Base-by-base conservation (phyloP, 1,284 basidiomycete genomes). In the Moesziomyces globuligerus region DNA sequence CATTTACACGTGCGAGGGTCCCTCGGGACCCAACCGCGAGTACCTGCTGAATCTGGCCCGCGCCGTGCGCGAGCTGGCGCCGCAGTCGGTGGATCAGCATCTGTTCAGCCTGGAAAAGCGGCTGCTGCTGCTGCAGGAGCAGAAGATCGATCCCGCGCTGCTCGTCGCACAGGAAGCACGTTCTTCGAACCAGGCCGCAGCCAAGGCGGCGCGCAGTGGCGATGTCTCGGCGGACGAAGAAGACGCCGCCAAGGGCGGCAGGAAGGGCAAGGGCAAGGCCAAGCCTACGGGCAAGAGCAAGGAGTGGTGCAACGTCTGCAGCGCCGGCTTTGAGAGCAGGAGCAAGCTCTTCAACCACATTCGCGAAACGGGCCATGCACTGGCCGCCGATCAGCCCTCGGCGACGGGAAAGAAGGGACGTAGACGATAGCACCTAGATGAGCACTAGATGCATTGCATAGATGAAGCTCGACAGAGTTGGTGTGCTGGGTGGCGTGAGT, bases 281-380 rank as follows among this genome's bases (percentile, higher is more conserved):
- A 66, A 66, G 25, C 51, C 39, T 20, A 66, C 47, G 13, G 62
- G 51, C 11, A 68, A 57, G 56, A 52, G 62, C 38, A 58, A 48
- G 24, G 75, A 88, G 85, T 77, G 70, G 34, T 95, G 93, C 83
- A 91, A 93, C 79, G 87, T 89, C 23, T 95, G 93, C 83, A 81
- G 84, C 17, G 81, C 85, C 42, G 52, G 75, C 0, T 95, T 94
- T 77, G 81, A 86, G 0, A 92, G 88, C 75, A 88, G 88, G 62
- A 91, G 90, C 1, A 91, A 90, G 77, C 83, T 95, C 11, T 95
- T 95, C 76, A 83, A 83, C 32, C 92, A 92, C 81, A 87, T 94
- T 74, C 87, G 86, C 34, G 86, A 88, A 40, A 87, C 87, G 7
- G 91, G 89, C 1, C 93, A 95, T 82, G 91, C 91, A 1, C 77